phyloP scores from a whole-genome alignment of 768 basidiomycete species.

The Lactarius akahatsu region DNA sequence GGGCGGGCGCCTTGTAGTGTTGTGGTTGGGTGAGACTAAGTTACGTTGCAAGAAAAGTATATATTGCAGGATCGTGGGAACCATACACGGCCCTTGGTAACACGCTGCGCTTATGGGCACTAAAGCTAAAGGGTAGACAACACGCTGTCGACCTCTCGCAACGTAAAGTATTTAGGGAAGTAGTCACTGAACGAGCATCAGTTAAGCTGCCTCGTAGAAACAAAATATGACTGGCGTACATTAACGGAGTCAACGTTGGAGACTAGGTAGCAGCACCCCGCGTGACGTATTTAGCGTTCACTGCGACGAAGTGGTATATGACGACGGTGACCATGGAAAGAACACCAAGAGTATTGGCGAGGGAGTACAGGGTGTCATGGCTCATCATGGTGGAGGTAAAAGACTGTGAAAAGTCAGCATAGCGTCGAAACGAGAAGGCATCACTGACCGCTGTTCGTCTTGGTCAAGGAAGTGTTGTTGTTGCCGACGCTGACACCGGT shows the following conservation, averaged over 20 bases:
- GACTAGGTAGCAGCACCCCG: not conserved
- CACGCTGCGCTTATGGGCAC: not conserved
- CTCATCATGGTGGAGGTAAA: slow-evolving; percentile 60
- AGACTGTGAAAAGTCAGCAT: not conserved
- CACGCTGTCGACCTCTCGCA: not conserved
- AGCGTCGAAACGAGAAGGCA: not conserved
- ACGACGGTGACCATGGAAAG: slow-evolving; percentile 87
- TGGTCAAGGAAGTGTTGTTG: not conserved
- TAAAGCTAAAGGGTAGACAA: not conserved
- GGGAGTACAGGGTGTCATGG: slow-evolving; percentile 73
- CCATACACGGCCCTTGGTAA: not conserved
- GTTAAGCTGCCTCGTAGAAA: not conserved
- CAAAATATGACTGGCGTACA: not conserved
- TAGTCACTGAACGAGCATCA: not conserved
- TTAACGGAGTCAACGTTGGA: not conserved
- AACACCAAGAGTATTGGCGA: slow-evolving; percentile 81
- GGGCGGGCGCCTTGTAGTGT: not conserved
- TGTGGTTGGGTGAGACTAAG: not conserved
- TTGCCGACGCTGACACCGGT: not conserved
- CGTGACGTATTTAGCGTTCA: slow-evolving; percentile 61
- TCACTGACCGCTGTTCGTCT: not conserved
- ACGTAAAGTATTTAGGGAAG: not conserved
- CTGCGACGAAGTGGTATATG: slow-evolving; percentile 86
- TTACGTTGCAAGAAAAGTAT: not conserved
- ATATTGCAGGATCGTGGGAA: not conserved